Conservation (phyloP, 2,329 filamentous ascomycete species). For the Fusarium globosum region DNA sequence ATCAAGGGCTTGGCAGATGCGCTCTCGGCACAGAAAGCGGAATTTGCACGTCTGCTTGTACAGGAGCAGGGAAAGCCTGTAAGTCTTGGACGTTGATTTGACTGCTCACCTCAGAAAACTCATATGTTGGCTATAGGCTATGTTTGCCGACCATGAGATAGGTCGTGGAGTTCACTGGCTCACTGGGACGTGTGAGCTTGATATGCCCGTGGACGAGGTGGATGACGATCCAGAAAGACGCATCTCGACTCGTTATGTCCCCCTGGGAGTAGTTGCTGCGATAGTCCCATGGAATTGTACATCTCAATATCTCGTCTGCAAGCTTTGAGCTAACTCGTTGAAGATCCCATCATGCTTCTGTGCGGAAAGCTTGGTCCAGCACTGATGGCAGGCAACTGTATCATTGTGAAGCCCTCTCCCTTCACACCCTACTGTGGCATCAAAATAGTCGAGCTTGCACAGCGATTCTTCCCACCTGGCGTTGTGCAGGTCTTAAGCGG, state of each 20-base stretch:
- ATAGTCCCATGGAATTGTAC: slow-evolving; percentile 7
- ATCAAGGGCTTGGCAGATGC: background rate
- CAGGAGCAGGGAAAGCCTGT: slow-evolving; percentile 1
- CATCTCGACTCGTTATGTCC: background rate
- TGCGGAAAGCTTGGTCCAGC: slow-evolving; percentile 3
- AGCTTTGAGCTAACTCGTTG: background rate
- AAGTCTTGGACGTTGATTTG: fast-evolving
- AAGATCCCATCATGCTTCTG: slow-evolving; percentile 5
- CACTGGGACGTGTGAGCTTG: background rate
- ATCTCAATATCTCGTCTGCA: background rate
- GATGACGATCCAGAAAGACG: background rate
- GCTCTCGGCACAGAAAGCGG: background rate
- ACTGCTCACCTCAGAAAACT: fast-evolving
- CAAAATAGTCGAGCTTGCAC: slow-evolving; percentile 68
- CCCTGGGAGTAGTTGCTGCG: background rate
- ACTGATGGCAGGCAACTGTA: slow-evolving; percentile 63
- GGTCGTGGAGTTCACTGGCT: background rate
- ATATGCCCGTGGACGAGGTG: background rate
- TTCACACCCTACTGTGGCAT: slow-evolving; percentile 68
- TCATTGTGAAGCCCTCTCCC: slow-evolving; percentile 67
- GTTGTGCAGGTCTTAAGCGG: slow-evolving; percentile 71
- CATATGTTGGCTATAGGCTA: background rate
- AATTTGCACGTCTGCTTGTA: background rate
- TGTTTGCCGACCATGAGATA: background rate
- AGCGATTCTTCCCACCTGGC: slow-evolving; percentile 67